Percentiles rank a stretch among this genome's conserved stretches.
Evolutionary conservation across 371 early-diverging fungal genomes (phyloP).

Genomic region (Mortierella sp.): DNA sequence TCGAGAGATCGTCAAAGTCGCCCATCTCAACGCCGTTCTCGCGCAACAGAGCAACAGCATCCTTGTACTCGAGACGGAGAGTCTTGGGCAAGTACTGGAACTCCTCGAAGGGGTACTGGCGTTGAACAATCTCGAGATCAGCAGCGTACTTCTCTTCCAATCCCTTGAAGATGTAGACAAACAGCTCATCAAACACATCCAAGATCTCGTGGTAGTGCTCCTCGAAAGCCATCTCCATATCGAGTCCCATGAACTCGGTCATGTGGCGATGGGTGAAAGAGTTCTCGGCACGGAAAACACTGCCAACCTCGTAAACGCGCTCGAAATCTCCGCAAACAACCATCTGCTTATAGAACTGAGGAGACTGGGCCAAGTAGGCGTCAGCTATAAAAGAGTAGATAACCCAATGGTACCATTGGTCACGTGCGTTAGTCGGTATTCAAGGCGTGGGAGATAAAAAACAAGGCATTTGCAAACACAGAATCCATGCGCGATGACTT

Average conservation of each 20-base stretch:
- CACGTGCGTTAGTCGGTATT: not conserved
- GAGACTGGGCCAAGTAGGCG: conserved; percentile 99
- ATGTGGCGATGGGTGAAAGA: conserved; percentile 99
- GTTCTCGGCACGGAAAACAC: conserved; percentile 99
- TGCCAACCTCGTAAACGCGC: conserved; percentile 99
- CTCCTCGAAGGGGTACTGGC: conserved; percentile 95
- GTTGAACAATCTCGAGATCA: conserved; percentile 92
- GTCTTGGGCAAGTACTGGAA: conserved; percentile 92
- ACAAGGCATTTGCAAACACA: not conserved
- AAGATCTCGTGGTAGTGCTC: conserved; percentile 99
- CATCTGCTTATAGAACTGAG: conserved; percentile 99
- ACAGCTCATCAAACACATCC: conserved; percentile 87
- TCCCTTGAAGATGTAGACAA: conserved; percentile 93
- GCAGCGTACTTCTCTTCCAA: conserved; percentile 84
- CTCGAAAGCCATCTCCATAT: conserved; percentile 99
- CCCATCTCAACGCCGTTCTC: conserved; percentile 93
- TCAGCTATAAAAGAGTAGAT: conserved; percentile 58
- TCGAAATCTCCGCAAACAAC: conserved; percentile 98
- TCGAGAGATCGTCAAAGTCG: conserved; percentile 95
- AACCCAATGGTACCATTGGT: not conserved
- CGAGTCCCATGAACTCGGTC: conserved; percentile 99
- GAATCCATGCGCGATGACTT: conserved; percentile 19
- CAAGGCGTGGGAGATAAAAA: not conserved
- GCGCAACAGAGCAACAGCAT: conserved; percentile 95
- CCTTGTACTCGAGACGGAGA: conserved; percentile 88